phyloP scores from a whole-genome alignment of 1,284 basidiomycete species.

The Peniophora sp. region DNA sequence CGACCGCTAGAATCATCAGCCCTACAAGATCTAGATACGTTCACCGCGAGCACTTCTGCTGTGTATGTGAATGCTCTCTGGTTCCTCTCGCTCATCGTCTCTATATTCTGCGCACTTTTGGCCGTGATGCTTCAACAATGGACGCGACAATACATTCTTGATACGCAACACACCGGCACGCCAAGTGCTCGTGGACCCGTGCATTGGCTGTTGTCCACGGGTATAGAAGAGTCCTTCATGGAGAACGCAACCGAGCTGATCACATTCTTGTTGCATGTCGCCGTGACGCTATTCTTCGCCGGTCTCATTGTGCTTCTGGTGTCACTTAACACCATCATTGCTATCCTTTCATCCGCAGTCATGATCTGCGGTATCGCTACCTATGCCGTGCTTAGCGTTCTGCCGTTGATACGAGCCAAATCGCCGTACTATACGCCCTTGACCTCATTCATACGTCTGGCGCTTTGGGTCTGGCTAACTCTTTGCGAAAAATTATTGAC shows the following conservation, averaged over 20 bases:
- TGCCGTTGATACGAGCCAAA: conserved; percentile 24
- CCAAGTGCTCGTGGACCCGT: conserved; percentile 27
- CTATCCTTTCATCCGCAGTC: conserved; percentile 23
- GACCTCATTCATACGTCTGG: conserved; percentile 11
- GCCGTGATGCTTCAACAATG: conserved; percentile 18
- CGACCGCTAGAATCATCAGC: not conserved
- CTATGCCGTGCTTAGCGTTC: conserved; percentile 24
- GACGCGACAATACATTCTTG: conserved; percentile 15
- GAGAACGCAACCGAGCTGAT: conserved; percentile 29
- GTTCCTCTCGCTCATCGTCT: conserved; percentile 13
- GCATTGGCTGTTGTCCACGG: conserved; percentile 26
- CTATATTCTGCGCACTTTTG: conserved; percentile 14
- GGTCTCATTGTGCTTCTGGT: conserved; percentile 23
- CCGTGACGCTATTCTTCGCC: conserved; percentile 1
- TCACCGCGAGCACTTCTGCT: conserved; percentile 4
- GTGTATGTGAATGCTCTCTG: not conserved
- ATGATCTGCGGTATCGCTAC: conserved; percentile 16
- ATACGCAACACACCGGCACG: conserved; percentile 22
- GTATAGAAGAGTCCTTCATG: conserved; percentile 25
- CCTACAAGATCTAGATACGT: not conserved
- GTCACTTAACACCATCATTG: conserved; percentile 24
- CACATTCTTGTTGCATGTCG: conserved; percentile 11
- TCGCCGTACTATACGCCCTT: conserved; percentile 31
- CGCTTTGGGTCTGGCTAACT: too few species aligned
- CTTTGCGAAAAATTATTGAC: too few species aligned